These are phyloP conservation scores for Ophiostoma pallidulum DNA, from an alignment of 2,329 filamentous ascomycete species.

Conservation along the genomic window DNA sequence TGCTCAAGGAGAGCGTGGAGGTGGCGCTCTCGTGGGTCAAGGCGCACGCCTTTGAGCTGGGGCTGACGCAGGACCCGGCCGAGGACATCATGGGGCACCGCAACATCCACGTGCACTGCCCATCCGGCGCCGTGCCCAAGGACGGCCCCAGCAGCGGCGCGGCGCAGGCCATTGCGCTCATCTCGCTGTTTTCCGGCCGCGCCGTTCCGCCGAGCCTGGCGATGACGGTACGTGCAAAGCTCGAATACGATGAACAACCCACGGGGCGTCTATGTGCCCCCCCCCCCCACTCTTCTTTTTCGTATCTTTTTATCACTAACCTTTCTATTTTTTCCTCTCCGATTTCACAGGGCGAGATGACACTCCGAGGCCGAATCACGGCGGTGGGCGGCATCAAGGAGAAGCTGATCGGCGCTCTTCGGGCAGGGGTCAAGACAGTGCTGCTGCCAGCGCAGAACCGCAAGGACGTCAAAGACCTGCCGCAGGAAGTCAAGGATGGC, in stretches of 20 bases:
- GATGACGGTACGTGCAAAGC: constrained; percentile 82
- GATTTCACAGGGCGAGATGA: constrained; percentile 54
- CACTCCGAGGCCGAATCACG: constrained; percentile 79
- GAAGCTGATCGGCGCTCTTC: constrained; percentile 88
- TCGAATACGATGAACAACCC: too few species aligned
- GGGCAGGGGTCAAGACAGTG: constrained; percentile 91
- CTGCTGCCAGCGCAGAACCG: constrained; percentile 78
- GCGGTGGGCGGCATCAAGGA: constrained; percentile 97
- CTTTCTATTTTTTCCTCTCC: too few species aligned
- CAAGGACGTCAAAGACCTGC: constrained; percentile 87
- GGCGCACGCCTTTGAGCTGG: constrained; percentile 84
- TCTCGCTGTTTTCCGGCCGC: constrained; percentile 80
- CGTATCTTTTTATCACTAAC: constrained; percentile 5
- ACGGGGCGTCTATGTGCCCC: too few species aligned
- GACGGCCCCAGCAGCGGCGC: constrained; percentile 82
- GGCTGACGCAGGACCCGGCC: constrained; percentile 66
- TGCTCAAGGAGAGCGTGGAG: constrained; percentile 94
- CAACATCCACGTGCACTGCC: constrained; percentile 92
- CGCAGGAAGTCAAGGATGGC: constrained; percentile 77
- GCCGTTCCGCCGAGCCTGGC: constrained; percentile 84
- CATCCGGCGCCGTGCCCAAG: constrained; percentile 89
- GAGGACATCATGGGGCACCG: constrained; percentile 95
- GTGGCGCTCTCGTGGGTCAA: constrained; percentile 97
- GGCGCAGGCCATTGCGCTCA: constrained; percentile 86
- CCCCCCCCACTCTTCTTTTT: constrained; percentile 14